These are phyloP conservation scores for Huntiella decipiens DNA, from an alignment of 2,329 filamentous ascomycete genomes.

Conservation along the genomic window DNA sequence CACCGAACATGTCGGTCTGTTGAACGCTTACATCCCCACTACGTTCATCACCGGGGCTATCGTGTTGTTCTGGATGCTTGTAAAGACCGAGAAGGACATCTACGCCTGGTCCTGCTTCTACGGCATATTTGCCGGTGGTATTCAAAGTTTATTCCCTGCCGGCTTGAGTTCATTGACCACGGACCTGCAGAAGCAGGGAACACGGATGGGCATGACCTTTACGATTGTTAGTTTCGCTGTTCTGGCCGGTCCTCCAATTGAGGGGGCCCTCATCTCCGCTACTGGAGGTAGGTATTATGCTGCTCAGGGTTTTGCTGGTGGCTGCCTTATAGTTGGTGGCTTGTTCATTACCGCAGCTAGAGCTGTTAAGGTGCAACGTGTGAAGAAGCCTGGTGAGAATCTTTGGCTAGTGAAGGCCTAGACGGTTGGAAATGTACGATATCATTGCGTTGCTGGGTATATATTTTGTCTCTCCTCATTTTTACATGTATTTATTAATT, in stretches of 20 bases:
- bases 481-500: too few relatives aligned
- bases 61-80: conserved; percentile 39
- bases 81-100: conserved; percentile 28
- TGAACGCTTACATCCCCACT: conserved; percentile 40
- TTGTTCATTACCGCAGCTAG: conserved; percentile 3
- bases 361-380: conserved; percentile 2
- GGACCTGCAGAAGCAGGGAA: conserved; percentile 32
- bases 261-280: conserved; percentile 28
- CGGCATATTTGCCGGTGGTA: conserved; percentile 42
- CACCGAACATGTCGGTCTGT: conserved; percentile 36
- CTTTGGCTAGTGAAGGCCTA: conserved; percentile 6
- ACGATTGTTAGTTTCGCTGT: conserved; percentile 34
- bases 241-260: conserved; percentile 33
- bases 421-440: not conserved
- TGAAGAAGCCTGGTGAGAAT: conserved; percentile 4
- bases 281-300: conserved; percentile 24
- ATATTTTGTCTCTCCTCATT: too few relatives aligned
- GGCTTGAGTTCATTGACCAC: conserved; percentile 25
- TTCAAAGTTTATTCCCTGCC: conserved; percentile 49
- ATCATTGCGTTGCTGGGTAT: too few relatives aligned
- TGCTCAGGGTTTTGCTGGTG: conserved; percentile 30
- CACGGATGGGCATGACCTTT: conserved; percentile 39
- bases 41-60: conserved; percentile 23
- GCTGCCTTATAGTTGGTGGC: conserved; percentile 7
- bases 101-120: conserved; percentile 46